Evolutionary conservation across 768 basidiomycete genomes (phyloP), one percentile per base, ranked within the genome.

Genomic region (Auricularia sp.): DNA sequence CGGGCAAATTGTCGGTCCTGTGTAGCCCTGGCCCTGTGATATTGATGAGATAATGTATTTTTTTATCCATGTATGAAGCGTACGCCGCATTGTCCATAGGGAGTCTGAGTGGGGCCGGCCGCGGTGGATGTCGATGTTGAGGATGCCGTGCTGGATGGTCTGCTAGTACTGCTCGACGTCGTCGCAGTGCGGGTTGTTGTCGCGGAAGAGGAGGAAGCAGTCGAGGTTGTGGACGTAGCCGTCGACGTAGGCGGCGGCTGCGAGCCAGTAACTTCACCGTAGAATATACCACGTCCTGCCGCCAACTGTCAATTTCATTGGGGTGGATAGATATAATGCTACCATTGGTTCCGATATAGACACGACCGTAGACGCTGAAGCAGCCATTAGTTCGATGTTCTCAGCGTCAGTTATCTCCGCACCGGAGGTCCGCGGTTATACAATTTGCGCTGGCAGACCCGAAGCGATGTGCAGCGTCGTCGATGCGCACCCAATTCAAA

Each of bases 301-400:
- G 29, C 29, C 29, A 29, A 29, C 29, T 29, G 29, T 29, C 29
- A 29, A 18, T n/a, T n/a, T 54, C 29, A 12, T 18, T 29, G 11
- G 18, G n/a, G 11, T n/a, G 11, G 53, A n/a, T 29, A 10, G 53
- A n/a, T n/a, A 18, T n/a, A 8, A 29, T 12, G 11, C 18, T 54
- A 33, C 84, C 84, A 67, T 85, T 84, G 4, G 84, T 86, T 4
- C 84, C 84, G 44, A 85, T 78, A 66, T 86, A 86, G 0, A 84
- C 83, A 33, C 29, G 29, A 10, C 84, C 84, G 64, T n/a, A 43
- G 18, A 36, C 23, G 23, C 34, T 33, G 34, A 33, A 11, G 12
- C 56, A n/a, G 42, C 61, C 33, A 21, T 21, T 18, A 29, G 61
- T 16, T 35, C 29, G 53, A 35, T 64, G 33, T n/a, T 18, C 21